These are phyloP conservation scores for Umbelopsis vinacea DNA, from an alignment of 192 early-diverging fungal species.

Conservation along the genomic window DNA sequence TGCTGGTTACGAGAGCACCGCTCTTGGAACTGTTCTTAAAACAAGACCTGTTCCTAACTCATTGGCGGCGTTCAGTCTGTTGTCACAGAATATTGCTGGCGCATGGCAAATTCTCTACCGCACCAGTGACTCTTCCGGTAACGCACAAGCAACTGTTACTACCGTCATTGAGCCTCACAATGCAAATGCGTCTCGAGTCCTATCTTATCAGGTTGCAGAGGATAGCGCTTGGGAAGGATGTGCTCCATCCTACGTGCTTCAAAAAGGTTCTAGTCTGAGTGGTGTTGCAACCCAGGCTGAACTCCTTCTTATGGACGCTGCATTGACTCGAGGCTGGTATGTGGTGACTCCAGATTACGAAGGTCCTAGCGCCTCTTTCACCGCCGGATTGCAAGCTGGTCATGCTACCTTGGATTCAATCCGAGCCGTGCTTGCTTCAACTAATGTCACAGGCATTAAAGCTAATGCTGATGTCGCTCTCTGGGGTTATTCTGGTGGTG, in stretches of 20 bases:
- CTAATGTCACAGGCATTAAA: conserved; percentile 14
- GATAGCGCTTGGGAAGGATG: conserved; percentile 15
- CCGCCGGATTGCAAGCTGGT: conserved; percentile 20
- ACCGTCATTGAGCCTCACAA: conserved; percentile 22
- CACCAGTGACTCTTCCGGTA: conserved; percentile 9
- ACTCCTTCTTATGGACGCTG: conserved; percentile 21
- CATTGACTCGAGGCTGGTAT: conserved; percentile 13
- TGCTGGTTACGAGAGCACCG: neutral
- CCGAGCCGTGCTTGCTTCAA: conserved; percentile 6
- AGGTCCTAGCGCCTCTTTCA: conserved; percentile 18
- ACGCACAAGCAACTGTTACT: conserved; percentile 20
- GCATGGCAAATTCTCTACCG: conserved; percentile 23
- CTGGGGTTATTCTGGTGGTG: conserved; percentile 26
- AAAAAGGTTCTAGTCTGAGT: neutral
- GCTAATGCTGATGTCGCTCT: conserved; percentile 1
- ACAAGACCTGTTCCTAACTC: conserved; percentile 1
- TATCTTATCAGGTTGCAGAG: conserved; percentile 24
- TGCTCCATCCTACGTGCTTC: neutral
- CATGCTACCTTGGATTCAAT: conserved; percentile 18
- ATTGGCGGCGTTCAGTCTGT: conserved; percentile 7
- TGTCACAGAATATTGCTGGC: conserved; percentile 18
- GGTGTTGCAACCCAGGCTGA: conserved; percentile 22
- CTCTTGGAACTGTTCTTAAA: neutral
- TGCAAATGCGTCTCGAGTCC: conserved; percentile 8
- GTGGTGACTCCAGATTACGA: conserved; percentile 26